Percentiles rank a stretch among this genome's conserved stretches.
Evolutionary conservation across 2,329 filamentous ascomycete species (phyloP).

Genomic region (Alternaria solani): DNA sequence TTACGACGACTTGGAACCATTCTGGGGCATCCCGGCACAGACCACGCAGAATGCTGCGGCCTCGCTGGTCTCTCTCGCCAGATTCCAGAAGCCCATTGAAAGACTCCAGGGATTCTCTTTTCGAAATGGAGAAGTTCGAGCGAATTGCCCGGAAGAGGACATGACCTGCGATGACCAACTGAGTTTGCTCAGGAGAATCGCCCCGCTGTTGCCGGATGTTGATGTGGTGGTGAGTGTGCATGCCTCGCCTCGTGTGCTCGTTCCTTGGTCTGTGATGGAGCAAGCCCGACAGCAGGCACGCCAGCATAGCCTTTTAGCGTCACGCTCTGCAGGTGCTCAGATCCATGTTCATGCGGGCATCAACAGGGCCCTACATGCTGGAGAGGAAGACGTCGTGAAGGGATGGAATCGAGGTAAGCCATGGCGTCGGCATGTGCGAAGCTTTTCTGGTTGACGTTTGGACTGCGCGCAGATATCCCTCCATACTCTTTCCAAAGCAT

Average conservation of each 20-base stretch:
- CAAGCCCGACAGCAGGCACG: background rate
- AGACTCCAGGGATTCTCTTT: background rate
- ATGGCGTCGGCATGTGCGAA: background rate
- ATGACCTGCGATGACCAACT: background rate
- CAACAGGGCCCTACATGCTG: background rate
- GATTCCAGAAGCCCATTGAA: background rate
- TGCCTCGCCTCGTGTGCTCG: conserved; percentile 1
- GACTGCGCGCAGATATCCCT: background rate
- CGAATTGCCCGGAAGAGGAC: background rate
- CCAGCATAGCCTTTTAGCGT: background rate
- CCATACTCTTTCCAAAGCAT: background rate
- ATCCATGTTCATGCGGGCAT: background rate
- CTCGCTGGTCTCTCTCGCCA: background rate
- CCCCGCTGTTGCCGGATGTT: background rate
- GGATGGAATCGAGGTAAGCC: background rate
- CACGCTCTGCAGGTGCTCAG: background rate
- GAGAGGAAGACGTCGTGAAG: background rate
- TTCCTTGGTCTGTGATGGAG: background rate
- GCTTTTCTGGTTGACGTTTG: background rate
- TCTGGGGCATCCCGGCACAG: background rate
- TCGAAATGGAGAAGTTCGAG: background rate
- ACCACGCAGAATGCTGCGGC: background rate
- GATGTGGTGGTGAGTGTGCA: background rate
- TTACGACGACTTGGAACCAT: background rate
- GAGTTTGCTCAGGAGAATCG: background rate